Evolutionary conservation across 2,329 filamentous ascomycete genomes (phyloP).

Genomic region (Verruconis gallopava): DNA sequence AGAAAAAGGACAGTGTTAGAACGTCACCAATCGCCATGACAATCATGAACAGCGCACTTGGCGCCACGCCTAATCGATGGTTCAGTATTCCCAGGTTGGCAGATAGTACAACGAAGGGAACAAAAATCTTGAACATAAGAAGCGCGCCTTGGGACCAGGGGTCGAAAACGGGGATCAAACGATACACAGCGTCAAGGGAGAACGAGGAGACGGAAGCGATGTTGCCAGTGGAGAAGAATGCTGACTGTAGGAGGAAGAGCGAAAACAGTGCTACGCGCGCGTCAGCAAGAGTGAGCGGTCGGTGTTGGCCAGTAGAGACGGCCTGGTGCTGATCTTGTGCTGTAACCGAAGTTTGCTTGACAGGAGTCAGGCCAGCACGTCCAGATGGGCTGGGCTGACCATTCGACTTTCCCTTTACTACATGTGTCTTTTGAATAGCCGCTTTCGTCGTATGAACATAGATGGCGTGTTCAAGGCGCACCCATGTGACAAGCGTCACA

Average conservation of each 20-base stretch:
- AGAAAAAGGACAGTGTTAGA: slow-evolving; percentile 92
- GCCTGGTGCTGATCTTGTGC: slow-evolving; percentile 21
- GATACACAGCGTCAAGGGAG: slow-evolving; percentile 76
- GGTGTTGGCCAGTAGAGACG: slow-evolving; percentile 32
- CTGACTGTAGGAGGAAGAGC: slow-evolving; percentile 85
- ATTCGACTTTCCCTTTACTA: slow-evolving; percentile 3
- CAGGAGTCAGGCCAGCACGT: slow-evolving; percentile 16
- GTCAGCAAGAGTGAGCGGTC: slow-evolving; percentile 68
- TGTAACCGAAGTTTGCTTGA: slow-evolving; percentile 26
- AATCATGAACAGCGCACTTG: slow-evolving; percentile 77
- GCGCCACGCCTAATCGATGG: slow-evolving; percentile 66
- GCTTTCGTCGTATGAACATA: slow-evolving; percentile 33
- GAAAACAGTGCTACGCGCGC: slow-evolving; percentile 86
- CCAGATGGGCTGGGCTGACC: slow-evolving; percentile 14
- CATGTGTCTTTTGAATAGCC: slow-evolving; percentile 12
- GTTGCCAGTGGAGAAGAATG: slow-evolving; percentile 95
- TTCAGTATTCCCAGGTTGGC: slow-evolving; percentile 93
- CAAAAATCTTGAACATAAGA: slow-evolving; percentile 76
- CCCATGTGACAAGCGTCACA: slow-evolving; percentile 72
- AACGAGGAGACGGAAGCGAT: slow-evolving; percentile 89
- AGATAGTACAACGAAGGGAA: slow-evolving; percentile 84
- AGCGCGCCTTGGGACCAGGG: slow-evolving; percentile 85
- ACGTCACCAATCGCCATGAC: slow-evolving; percentile 88
- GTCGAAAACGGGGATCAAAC: slow-evolving; percentile 83
- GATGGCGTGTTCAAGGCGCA: slow-evolving; percentile 75